phyloP scores from a whole-genome alignment of 768 basidiomycete species.

The Boletus sp. region DNA sequence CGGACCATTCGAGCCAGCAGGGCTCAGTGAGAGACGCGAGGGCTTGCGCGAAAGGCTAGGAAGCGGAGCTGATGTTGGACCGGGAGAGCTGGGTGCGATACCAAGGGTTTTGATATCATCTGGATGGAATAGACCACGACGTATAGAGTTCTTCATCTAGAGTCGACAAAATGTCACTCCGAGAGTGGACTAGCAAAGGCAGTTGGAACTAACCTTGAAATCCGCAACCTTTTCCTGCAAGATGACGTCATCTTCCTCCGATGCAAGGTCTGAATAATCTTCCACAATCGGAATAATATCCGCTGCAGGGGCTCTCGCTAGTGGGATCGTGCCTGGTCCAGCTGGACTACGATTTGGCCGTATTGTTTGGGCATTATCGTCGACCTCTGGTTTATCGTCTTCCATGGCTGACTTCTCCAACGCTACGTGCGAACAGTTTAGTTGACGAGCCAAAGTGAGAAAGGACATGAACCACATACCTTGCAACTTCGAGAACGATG shows the following conservation, averaged over 20 bases:
- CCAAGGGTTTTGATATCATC: constrained; percentile 84
- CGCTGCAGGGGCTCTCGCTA: constrained; percentile 58
- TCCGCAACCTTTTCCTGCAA: constrained; percentile 78
- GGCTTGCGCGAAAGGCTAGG: constrained; percentile 50
- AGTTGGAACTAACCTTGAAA: constrained; percentile 58
- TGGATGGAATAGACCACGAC: constrained; percentile 82
- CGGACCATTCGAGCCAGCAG: constrained; percentile 32
- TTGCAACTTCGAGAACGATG: constrained; percentile 82
- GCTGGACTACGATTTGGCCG: constrained; percentile 71
- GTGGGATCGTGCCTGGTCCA: constrained; percentile 44
- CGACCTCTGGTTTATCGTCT: constrained; percentile 51
- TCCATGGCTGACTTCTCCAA: constrained; percentile 58
- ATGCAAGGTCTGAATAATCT: constrained; percentile 86
- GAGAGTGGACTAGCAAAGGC: background rate
- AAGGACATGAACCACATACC: constrained; percentile 28
- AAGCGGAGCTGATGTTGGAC: constrained; percentile 66
- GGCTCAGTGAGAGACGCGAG: constrained; percentile 52
- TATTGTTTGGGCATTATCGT: constrained; percentile 81
- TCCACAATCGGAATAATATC: constrained; percentile 72
- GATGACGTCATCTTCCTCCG: constrained; percentile 70
- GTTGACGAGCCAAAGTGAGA: background rate
- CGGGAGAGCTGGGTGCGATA: constrained; percentile 45
- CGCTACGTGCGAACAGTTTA: constrained; percentile 35
- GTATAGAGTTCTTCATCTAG: constrained; percentile 66
- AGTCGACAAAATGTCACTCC: background rate